Percentiles rank a stretch among this genome's conserved stretches.
These are phyloP conservation scores for Arachnomyces sp. DNA, from an alignment of 2,329 filamentous ascomycete genomes.

Conservation along the genomic window DNA sequence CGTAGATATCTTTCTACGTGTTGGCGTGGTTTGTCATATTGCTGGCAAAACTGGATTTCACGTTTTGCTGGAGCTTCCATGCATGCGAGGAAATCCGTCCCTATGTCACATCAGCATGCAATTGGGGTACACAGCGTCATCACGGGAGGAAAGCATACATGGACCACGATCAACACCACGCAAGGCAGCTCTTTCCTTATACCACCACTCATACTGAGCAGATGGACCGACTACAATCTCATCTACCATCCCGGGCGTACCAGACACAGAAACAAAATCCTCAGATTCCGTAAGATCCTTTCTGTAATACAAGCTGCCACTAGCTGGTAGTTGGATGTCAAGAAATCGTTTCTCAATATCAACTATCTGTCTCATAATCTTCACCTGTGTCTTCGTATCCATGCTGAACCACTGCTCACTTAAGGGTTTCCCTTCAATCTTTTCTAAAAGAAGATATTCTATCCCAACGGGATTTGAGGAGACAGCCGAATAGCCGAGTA, in stretches of 20 bases:
- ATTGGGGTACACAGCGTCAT: slow-evolving; percentile 3
- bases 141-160: slow-evolving; percentile 12
- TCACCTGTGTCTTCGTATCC: slow-evolving; percentile 12
- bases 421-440: slow-evolving; percentile 13
- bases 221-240: slow-evolving; percentile 19
- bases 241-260: not conserved
- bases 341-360: slow-evolving; percentile 17
- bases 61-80: slow-evolving; percentile 19
- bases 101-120: not conserved
- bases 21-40: slow-evolving; percentile 17
- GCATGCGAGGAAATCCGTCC: slow-evolving; percentile 2
- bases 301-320: slow-evolving; percentile 16
- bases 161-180: slow-evolving; percentile 17
- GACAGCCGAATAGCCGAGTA: slow-evolving; percentile 18
- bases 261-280: not conserved
- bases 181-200: slow-evolving; percentile 14
- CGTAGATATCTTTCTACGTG: slow-evolving; percentile 17
- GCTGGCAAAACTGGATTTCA: slow-evolving; percentile 17
- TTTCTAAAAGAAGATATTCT: slow-evolving; percentile 22
- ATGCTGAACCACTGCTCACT: slow-evolving; percentile 16
- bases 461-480: slow-evolving; percentile 17
- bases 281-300: not conserved
- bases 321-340: slow-evolving; percentile 11
- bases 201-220: slow-evolving; percentile 20
- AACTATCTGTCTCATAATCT: slow-evolving; percentile 14